phyloP scores from a whole-genome alignment of 2,329 filamentous ascomycete species.

The Verticillium nonalfalfae region DNA sequence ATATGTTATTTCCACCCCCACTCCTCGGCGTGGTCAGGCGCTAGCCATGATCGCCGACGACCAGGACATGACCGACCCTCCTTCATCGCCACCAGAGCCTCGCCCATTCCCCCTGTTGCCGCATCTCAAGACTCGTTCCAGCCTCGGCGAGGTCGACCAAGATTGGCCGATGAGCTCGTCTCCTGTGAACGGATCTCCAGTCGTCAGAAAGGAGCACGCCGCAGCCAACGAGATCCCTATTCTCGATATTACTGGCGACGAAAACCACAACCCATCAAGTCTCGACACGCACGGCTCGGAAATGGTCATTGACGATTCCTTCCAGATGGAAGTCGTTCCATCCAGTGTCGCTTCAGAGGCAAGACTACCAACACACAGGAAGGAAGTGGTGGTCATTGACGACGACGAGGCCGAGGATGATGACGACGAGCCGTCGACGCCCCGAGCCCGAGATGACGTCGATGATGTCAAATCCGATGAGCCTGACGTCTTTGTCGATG shows the following conservation, averaged over 20 bases:
- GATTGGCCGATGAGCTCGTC: conserved; percentile 52
- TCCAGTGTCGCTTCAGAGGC: conserved; percentile 16
- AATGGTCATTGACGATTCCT: conserved; percentile 8
- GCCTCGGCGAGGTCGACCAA: conserved; percentile 30
- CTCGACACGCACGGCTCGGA: conserved; percentile 4
- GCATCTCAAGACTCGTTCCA: conserved; percentile 45
- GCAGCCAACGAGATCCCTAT: background rate
- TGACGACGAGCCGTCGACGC: conserved; percentile 6
- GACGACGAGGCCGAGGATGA: conserved; percentile 2
- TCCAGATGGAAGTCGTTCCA: conserved; percentile 17
- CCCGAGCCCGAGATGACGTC: conserved; percentile 6
- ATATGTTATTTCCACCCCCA: conserved; percentile 54
- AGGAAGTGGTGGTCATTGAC: background rate
- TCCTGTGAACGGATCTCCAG: conserved; percentile 45
- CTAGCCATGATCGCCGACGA: conserved; percentile 39
- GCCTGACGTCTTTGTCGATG: conserved; percentile 42
- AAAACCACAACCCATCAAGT: conserved; percentile 8
- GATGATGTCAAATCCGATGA: conserved; percentile 35
- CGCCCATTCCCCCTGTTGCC: conserved; percentile 44
- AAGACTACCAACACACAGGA: background rate
- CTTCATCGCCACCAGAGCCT: conserved; percentile 53
- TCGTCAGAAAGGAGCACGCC: conserved; percentile 19
- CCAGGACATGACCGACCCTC: conserved; percentile 42
- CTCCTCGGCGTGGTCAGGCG: conserved; percentile 48
- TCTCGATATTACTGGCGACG: conserved; percentile 5